These are phyloP conservation scores for Alliaria petiolata DNA, from an alignment of 345 rosid genomes.

Conservation along the genomic window DNA sequence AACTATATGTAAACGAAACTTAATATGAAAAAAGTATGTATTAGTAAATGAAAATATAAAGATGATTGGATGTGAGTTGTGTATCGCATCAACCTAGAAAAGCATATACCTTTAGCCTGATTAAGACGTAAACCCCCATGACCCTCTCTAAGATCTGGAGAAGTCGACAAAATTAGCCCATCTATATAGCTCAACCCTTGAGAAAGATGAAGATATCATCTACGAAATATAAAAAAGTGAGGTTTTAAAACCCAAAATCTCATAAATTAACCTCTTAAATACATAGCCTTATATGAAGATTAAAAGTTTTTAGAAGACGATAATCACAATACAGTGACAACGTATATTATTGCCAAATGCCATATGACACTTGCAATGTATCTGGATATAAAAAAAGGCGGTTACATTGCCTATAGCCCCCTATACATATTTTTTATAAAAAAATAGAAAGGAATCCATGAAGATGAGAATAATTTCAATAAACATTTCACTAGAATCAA, in stretches of 20 bases:
- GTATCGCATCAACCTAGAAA: neutral
- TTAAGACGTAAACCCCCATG: neutral
- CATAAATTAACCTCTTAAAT: neutral
- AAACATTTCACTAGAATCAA: neutral
- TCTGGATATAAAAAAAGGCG: neutral
- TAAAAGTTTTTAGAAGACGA: neutral
- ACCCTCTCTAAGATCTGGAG: neutral
- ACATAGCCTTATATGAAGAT: neutral
- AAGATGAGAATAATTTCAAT: neutral
- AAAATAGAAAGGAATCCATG: neutral
- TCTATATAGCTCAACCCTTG: neutral
- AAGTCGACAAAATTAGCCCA: neutral
- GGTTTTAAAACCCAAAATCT: neutral
- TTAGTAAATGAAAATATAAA: neutral
- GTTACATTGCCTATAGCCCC: neutral
- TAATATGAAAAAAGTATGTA: neutral
- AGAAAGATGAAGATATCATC: neutral
- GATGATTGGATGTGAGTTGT: neutral
- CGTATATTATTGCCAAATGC: neutral
- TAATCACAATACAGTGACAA: neutral
- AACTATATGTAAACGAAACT: neutral
- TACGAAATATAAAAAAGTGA: neutral
- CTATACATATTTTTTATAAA: neutral
- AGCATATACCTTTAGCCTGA: neutral
- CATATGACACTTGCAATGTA: neutral